These are phyloP conservation scores for Scenedesmus sp. DNA, from an alignment of 163 green algal genomes.

Conservation along the genomic window DNA sequence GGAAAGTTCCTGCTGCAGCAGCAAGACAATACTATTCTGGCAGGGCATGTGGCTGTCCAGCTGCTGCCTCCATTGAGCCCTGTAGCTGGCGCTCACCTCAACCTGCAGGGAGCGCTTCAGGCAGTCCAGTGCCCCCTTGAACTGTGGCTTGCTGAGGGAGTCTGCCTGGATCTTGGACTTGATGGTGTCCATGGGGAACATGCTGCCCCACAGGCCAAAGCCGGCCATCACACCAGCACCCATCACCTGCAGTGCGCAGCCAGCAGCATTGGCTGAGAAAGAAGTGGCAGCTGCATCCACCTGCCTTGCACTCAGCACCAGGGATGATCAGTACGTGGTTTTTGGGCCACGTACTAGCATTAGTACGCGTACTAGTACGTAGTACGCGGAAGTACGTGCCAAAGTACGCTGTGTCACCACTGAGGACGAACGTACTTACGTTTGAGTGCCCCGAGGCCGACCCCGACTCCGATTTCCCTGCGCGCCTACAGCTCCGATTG, in stretches of 20 bases:
- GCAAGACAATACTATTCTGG: neutral
- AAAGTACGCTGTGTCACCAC: too few relatives aligned
- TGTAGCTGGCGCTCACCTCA: constrained; percentile 9
- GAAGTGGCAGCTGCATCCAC: neutral
- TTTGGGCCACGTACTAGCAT: too few relatives aligned
- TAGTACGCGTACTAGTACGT: too few relatives aligned
- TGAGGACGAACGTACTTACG: too few relatives aligned
- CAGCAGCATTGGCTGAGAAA: neutral
- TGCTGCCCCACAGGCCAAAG: constrained; percentile 68
- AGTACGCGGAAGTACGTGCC: too few relatives aligned
- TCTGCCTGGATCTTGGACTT: constrained; percentile 67
- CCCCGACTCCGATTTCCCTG: too few relatives aligned
- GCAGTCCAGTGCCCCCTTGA: constrained; percentile 56
- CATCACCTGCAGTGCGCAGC: constrained; percentile 50
- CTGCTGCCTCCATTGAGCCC: neutral
- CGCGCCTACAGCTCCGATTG: too few relatives aligned
- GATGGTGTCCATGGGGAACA: constrained; percentile 72
- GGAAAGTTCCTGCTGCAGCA: neutral
- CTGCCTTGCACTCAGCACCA: neutral
- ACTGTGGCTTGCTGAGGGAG: constrained; percentile 54
- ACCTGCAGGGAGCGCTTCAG: constrained; percentile 35
- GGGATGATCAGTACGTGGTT: too few relatives aligned
- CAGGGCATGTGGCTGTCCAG: neutral
- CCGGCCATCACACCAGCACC: constrained; percentile 59
- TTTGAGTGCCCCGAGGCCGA: too few relatives aligned